These are phyloP conservation scores for Epichloe sibirici DNA, from an alignment of 2,329 filamentous ascomycete species.

Conservation along the genomic window DNA sequence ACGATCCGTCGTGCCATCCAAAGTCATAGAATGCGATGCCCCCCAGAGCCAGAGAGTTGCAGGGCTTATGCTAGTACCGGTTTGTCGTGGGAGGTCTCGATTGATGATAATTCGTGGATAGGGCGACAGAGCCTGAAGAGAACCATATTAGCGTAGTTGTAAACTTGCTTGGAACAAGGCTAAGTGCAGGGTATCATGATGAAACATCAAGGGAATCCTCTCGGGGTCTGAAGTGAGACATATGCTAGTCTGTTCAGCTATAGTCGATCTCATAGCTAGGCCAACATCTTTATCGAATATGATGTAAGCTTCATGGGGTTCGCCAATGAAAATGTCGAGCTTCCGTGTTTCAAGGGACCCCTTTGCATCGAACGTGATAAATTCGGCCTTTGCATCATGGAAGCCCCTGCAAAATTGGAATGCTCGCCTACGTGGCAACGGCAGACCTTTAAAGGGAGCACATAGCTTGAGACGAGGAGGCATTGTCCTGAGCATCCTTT, in stretches of 20 bases:
- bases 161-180: too few species aligned
- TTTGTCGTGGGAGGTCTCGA: conserved; percentile 8
- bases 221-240: conserved; percentile 5
- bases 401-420: conserved; percentile 1
- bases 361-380: conserved; percentile 1
- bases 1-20: conserved; percentile 10
- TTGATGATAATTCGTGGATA: conserved; percentile 9
- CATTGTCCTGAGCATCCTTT: neutral
- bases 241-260: conserved; percentile 2
- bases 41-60: conserved; percentile 12
- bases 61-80: conserved; percentile 3
- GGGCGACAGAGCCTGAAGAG: neutral
- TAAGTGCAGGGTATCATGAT: conserved; percentile 5
- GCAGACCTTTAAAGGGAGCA: neutral
- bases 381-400: conserved; percentile 8
- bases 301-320: conserved; percentile 7
- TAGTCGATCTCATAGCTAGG: conserved; percentile 2
- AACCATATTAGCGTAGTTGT: neutral
- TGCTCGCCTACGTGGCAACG: neutral
- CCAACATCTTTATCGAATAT: conserved; percentile 7
- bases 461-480: neutral
- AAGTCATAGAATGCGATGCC: conserved; percentile 10
- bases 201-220: conserved; percentile 5
- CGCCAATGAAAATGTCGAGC: conserved; percentile 7
- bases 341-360: conserved; percentile 5